A percentile compares a stretch with the other conserved stretches of the same genome.
These are phyloP conservation scores for Alternaria consortialis DNA, from an alignment of 2,329 filamentous ascomycete species.

Conservation along the genomic window DNA sequence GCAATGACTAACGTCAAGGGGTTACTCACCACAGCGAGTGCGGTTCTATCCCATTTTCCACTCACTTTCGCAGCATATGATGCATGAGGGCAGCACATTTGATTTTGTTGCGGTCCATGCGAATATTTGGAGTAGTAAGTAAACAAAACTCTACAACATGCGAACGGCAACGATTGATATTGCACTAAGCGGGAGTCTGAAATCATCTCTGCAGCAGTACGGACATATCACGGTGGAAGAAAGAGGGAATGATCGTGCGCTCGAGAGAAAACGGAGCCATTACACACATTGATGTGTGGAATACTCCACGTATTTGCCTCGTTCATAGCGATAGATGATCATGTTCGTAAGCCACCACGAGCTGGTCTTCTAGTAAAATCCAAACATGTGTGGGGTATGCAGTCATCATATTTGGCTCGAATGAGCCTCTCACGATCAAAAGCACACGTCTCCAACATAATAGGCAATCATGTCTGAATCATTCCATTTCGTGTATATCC, in stretches of 20 bases:
- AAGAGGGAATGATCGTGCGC: neutral
- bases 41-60: neutral
- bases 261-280: neutral
- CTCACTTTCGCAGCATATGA: too few species aligned
- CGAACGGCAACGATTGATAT: too few species aligned
- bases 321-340: neutral
- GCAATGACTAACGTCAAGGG: neutral
- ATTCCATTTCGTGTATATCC: constrained; percentile 32
- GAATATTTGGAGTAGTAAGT: too few species aligned
- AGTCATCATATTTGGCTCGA: neutral
- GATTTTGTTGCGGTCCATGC: too few species aligned
- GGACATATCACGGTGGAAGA: too few species aligned
- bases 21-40: neutral
- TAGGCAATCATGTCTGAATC: constrained; percentile 22
- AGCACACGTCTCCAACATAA: neutral
- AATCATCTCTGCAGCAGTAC: too few species aligned
- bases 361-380: neutral
- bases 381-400: neutral
- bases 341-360: neutral
- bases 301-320: neutral
- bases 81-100: neutral
- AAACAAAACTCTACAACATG: too few species aligned
- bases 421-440: neutral
- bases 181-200: too few species aligned
- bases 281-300: neutral